Evolutionary conservation across 1,284 basidiomycete species (phyloP).

Genomic region (Cystobasidium pallidum): DNA sequence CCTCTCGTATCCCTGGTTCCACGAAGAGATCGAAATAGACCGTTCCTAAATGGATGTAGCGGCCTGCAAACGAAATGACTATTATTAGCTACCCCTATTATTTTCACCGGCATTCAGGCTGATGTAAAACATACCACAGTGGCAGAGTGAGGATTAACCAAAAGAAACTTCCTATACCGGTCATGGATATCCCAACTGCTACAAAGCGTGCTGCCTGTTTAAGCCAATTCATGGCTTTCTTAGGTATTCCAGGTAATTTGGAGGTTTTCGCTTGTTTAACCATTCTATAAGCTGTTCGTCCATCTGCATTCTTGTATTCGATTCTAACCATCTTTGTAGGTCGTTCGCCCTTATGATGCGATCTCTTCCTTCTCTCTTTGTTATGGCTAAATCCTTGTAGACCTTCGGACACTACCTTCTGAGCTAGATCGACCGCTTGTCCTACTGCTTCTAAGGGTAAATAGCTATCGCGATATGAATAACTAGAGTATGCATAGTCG

Average conservation of each 20-base stretch:
- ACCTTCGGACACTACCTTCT: constrained; percentile 21
- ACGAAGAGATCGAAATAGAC: constrained; percentile 30
- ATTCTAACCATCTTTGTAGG: constrained; percentile 9
- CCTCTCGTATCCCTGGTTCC: constrained; percentile 29
- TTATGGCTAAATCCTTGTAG: not conserved
- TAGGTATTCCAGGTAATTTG: constrained; percentile 6
- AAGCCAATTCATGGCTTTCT: constrained; percentile 4
- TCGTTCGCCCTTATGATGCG: not conserved
- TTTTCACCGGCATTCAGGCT: not conserved
- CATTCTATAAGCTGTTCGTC: constrained; percentile 36
- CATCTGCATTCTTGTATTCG: constrained; percentile 4
- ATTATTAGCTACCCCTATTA: not conserved
- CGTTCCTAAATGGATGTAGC: constrained; percentile 37
- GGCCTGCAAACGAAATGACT: constrained; percentile 15
- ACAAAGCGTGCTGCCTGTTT: constrained; percentile 12
- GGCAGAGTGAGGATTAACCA: constrained; percentile 39
- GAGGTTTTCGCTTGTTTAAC: not conserved
- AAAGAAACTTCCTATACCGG: constrained; percentile 40
- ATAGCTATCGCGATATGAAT: constrained; percentile 23
- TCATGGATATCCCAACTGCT: constrained; percentile 37
- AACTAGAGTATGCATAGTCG: constrained; percentile 20
- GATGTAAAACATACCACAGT: constrained; percentile 11
- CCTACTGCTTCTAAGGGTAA: constrained; percentile 40
- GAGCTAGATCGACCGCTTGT: constrained; percentile 37
- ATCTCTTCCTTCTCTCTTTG: constrained; percentile 1